Percentiles rank a stretch among this genome's conserved stretches.
These are phyloP conservation scores for Pestalotiopsis fici DNA, from an alignment of 2,329 filamentous ascomycete genomes.

Conservation along the genomic window DNA sequence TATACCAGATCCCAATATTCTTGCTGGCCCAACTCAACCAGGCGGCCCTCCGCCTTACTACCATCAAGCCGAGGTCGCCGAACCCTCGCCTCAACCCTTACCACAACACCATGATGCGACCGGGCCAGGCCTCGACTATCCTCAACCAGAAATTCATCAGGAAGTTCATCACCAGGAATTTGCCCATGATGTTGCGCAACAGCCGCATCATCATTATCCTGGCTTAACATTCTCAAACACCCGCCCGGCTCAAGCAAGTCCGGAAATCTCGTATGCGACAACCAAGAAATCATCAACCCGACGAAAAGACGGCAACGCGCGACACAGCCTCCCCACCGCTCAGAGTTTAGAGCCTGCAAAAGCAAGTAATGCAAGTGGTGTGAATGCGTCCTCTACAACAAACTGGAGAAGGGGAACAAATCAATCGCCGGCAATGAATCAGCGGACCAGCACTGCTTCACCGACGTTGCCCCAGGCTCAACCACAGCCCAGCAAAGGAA, in stretches of 20 bases:
- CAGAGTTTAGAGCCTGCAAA: not conserved
- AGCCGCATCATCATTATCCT: slow-evolving; percentile 14
- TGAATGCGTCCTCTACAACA: not conserved
- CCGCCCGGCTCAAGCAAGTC: slow-evolving; percentile 15
- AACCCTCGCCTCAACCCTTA: not conserved
- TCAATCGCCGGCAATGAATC: slow-evolving; percentile 17
- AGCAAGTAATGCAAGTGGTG: not conserved
- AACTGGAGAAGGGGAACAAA: slow-evolving; percentile 4
- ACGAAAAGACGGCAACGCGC: not conserved
- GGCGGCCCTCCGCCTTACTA: not conserved
- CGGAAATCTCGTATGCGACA: slow-evolving; percentile 7
- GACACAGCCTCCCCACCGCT: slow-evolving; percentile 7
- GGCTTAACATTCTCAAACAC: slow-evolving; percentile 13
- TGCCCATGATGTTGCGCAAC: not conserved
- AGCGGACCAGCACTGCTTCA: slow-evolving; percentile 16
- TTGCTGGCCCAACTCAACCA: slow-evolving; percentile 23
- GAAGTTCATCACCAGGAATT: not conserved
- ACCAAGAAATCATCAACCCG: not conserved
- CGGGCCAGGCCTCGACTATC: slow-evolving; percentile 12
- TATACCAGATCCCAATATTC: slow-evolving; percentile 32
- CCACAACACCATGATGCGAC: not conserved
- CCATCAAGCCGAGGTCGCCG: slow-evolving; percentile 3
- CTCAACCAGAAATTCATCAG: slow-evolving; percentile 19
- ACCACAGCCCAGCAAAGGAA: slow-evolving; percentile 21
- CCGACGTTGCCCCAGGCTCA: slow-evolving; percentile 19